Percentiles rank a stretch among this genome's conserved stretches.
Conservation (phyloP, 805 yeast species). For the Cyberlindnera mississippiensis region DNA sequence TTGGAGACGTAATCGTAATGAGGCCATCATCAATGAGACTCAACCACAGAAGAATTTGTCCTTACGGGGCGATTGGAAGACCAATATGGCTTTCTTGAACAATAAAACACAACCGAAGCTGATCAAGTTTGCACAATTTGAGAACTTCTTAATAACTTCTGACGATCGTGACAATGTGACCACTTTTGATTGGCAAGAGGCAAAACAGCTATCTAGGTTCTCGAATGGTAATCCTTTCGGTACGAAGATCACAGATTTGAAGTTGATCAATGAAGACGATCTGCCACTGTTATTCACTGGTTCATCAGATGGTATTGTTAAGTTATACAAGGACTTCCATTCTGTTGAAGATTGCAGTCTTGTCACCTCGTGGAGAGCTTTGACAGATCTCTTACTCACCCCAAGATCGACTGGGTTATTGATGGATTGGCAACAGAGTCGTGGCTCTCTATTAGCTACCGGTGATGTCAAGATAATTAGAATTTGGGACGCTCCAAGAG, state of each 20-base stretch:
- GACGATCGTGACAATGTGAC: conserved; percentile 83
- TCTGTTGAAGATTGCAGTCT: conserved; percentile 51
- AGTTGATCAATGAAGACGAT: conserved; percentile 90
- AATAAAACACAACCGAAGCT: conserved; percentile 78
- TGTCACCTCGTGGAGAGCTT: conserved; percentile 88
- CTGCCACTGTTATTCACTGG: conserved; percentile 81
- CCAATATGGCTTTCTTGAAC: conserved; percentile 51
- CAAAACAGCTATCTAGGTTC: conserved; percentile 58
- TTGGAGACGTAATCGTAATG: conserved; percentile 91
- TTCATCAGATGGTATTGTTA: conserved; percentile 91
- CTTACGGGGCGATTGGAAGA: conserved; percentile 81
- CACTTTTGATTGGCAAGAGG: conserved; percentile 82
- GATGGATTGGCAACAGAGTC: conserved; percentile 95
- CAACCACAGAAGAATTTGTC: conserved; percentile 87
- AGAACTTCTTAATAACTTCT: conserved; percentile 69
- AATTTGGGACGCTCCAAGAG: conserved; percentile 96
- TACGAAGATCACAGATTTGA: conserved; percentile 81
- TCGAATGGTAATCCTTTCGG: conserved; percentile 85
- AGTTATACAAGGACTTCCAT: conserved; percentile 76
- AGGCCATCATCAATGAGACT: conserved; percentile 77
- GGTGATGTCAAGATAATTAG: conserved; percentile 93
- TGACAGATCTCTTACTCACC: conserved; percentile 78
- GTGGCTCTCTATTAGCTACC: conserved; percentile 86
- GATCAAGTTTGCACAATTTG: conserved; percentile 85
- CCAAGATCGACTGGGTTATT: conserved; percentile 79